Conservation (phyloP, 768 basidiomycete genomes). For the Mycena vitilis region DNA sequence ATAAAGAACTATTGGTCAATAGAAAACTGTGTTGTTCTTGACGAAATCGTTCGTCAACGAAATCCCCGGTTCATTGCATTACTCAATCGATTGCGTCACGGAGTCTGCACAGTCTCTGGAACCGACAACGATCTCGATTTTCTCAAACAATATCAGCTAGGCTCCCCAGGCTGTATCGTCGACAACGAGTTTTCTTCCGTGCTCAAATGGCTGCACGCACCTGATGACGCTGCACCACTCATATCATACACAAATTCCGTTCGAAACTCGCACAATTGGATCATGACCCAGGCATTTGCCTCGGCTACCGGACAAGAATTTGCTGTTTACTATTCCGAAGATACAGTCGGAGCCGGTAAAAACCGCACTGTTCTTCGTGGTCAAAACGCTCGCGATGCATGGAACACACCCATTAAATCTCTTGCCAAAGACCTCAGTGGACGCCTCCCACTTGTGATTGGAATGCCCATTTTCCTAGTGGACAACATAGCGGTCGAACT, state of each 20-base stretch:
- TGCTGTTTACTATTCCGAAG: slow-evolving; percentile 20
- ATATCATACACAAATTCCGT: slow-evolving; percentile 24
- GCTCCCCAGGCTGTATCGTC: neutral
- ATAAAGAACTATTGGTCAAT: slow-evolving; percentile 28
- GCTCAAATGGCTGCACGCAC: slow-evolving; percentile 15
- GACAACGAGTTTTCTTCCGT: slow-evolving; percentile 1
- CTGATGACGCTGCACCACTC: neutral
- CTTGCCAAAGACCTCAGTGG: slow-evolving; percentile 31
- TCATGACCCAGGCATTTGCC: slow-evolving; percentile 26
- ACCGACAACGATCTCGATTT: neutral
- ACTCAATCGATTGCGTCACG: slow-evolving; percentile 21
- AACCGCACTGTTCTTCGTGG: neutral
- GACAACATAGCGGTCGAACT: slow-evolving; percentile 37
- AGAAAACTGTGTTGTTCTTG: too few species aligned
- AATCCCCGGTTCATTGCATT: slow-evolving; percentile 25
- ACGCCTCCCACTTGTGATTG: slow-evolving; percentile 27
- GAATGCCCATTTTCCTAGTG: slow-evolving; percentile 35
- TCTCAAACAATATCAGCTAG: slow-evolving; percentile 20
- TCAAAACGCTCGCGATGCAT: slow-evolving; percentile 29
- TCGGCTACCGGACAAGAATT: slow-evolving; percentile 15
- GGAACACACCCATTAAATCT: slow-evolving; percentile 32
- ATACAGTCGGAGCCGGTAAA: too few species aligned
- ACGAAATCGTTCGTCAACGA: slow-evolving; percentile 4
- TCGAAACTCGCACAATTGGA: slow-evolving; percentile 30
- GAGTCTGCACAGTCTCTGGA: slow-evolving; percentile 25